Conservation (phyloP, 148 eudicot species). For the Pouteria glomerata region DNA sequence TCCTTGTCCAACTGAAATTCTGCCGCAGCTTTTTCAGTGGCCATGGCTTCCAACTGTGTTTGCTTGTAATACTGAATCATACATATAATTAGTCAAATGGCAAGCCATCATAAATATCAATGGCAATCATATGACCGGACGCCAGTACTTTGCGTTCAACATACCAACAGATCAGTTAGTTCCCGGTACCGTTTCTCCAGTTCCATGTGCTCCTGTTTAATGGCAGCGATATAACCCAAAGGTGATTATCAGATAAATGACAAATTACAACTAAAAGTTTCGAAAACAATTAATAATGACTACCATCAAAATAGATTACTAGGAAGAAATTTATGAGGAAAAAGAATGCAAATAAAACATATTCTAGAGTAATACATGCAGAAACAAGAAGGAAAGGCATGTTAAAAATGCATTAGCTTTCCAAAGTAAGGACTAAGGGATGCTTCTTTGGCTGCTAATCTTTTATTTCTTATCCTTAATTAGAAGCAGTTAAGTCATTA, state of each 20-base stretch:
- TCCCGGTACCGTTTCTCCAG: constrained; percentile 97
- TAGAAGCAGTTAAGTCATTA: too few species aligned
- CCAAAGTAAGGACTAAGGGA: too few species aligned
- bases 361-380: background rate
- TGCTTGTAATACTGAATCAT: constrained; percentile 86
- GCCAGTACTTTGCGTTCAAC: constrained; percentile 5
- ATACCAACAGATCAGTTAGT: constrained; percentile 92
- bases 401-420: too few species aligned
- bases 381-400: background rate
- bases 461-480: too few species aligned
- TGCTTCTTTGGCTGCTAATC: too few species aligned
- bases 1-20: constrained; percentile 97
- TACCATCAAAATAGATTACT: background rate
- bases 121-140: background rate
- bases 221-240: background rate
- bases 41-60: constrained; percentile 96
- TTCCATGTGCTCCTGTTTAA: constrained; percentile 91
- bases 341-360: background rate
- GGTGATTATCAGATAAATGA: background rate
- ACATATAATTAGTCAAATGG: background rate
- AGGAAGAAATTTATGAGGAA: background rate
- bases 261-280: background rate
- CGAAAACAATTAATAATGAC: background rate
- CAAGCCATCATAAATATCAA: background rate
- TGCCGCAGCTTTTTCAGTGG: constrained; percentile 98